phyloP scores from a whole-genome alignment of 208 protist species.

The Zelonia costaricensis region DNA sequence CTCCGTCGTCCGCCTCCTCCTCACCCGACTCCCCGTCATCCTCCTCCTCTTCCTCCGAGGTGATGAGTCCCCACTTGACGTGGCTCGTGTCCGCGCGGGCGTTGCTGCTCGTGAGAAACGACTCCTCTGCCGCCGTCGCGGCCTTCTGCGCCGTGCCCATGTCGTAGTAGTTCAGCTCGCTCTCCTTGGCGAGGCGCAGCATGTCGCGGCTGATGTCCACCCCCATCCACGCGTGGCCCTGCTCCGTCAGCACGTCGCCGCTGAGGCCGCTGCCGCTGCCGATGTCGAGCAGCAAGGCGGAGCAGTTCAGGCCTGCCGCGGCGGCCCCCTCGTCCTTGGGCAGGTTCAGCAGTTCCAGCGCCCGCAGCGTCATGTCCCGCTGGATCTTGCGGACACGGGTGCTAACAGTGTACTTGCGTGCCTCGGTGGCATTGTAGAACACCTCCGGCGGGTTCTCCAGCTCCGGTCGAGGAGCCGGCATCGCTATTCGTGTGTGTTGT shows the following conservation, averaged over 20 bases:
- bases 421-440: constrained; percentile 96
- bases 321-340: constrained; percentile 37
- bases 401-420: constrained; percentile 94
- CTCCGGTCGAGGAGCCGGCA: constrained; percentile 89
- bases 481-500: constrained; percentile 28
- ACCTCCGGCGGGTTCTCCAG: constrained; percentile 94
- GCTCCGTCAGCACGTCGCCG: constrained; percentile 94
- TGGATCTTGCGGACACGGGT: constrained; percentile 97
- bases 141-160: constrained; percentile 16
- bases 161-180: constrained; percentile 58
- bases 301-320: constrained; percentile 16
- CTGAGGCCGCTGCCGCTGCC: constrained; percentile 98
- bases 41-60: constrained; percentile 43
- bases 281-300: constrained; percentile 96
- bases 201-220: constrained; percentile 96
- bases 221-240: constrained; percentile 97
- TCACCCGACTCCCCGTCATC: constrained; percentile 21
- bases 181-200: constrained; percentile 90
- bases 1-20: constrained; percentile 7
- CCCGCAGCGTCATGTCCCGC: constrained; percentile 96
- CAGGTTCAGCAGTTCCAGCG: constrained; percentile 97
- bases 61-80: constrained; percentile 78
- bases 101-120: constrained; percentile 26
- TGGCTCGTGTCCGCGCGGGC: constrained; percentile 49
- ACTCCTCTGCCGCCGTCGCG: constrained; percentile 20